These are phyloP conservation scores for Xerocomus spinulosus DNA, from an alignment of 768 basidiomycete species.

Conservation along the genomic window DNA sequence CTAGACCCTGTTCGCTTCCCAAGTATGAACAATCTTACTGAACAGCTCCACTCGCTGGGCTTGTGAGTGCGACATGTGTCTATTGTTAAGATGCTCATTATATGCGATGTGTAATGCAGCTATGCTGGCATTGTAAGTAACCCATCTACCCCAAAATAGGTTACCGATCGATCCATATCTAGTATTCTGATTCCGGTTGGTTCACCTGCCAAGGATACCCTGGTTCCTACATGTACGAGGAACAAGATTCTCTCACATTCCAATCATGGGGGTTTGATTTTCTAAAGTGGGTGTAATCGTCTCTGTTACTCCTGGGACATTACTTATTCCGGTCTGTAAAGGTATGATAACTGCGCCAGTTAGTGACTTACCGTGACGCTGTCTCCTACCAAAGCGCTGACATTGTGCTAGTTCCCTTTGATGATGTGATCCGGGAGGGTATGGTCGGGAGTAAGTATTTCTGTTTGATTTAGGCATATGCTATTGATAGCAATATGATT, in stretches of 20 bases:
- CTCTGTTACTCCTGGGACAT: background rate
- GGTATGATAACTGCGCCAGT: slow-evolving; percentile 61
- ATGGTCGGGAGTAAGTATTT: slow-evolving; percentile 45
- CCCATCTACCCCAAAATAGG: background rate
- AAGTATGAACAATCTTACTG: slow-evolving; percentile 52
- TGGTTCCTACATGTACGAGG: slow-evolving; percentile 59
- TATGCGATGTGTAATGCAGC: slow-evolving; percentile 23
- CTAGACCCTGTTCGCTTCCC: slow-evolving; percentile 49
- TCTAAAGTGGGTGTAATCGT: slow-evolving; percentile 44
- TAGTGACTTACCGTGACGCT: slow-evolving; percentile 6
- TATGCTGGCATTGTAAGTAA: slow-evolving; percentile 60
- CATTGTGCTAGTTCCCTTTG: slow-evolving; percentile 45
- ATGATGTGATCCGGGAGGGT: slow-evolving; percentile 49
- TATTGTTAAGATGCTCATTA: slow-evolving; percentile 3
- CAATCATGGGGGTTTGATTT: slow-evolving; percentile 60
- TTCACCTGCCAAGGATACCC: slow-evolving; percentile 58
- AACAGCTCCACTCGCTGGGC: slow-evolving; percentile 50
- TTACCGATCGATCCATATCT: background rate
- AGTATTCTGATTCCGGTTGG: slow-evolving; percentile 70
- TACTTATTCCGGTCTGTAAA: slow-evolving; percentile 18
- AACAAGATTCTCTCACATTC: slow-evolving; percentile 54
- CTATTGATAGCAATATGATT: background rate
- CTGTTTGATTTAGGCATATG: background rate
- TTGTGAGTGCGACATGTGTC: slow-evolving; percentile 37
- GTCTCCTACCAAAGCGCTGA: background rate